Evolutionary conservation across 306 rosid species (phyloP), one percentile per base, ranked within the genome.

Genomic region (Delonix regia): DNA sequence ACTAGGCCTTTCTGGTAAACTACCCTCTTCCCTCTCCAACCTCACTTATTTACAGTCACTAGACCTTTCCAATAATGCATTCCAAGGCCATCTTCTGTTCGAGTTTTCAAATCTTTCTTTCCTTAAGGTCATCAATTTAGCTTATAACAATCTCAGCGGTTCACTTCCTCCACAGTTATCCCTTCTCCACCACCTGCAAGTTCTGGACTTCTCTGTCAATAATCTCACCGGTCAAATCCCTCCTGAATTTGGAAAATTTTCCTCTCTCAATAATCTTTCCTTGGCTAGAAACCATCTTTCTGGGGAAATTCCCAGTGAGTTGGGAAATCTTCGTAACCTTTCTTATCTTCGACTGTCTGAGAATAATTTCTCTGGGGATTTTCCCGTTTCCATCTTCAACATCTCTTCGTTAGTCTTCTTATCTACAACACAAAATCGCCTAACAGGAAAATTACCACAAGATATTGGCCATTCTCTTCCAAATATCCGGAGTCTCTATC

Each of bases 171-270:
- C 22, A 4, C 71, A 78, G 12, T 59, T 81, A 3, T 83, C 83
- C 4, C 71, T 52, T 30, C 71, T 85, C 0, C 60, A 70, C 18
- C 53, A 10, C 48, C 75, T 85, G 30, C 15, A 53, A 30, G 34
- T 1, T 4, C 47, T 81, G 2, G 88, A 85, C 59, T 53, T 81
- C 5, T 81, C 85, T 3, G 36, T 61, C 56, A 85, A 81, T 36
- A 68, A 62, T 68, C 81, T 85, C 79, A 73, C 75, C 10, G 88
- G 88, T 13, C 11, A 62, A 53, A n/a, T 85, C 39, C 88, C 88
- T 47, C 6, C 67, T 48, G 0, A 80, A 7, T 68, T 85, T 68
- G 81, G 78, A 2, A 73, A 77, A 34, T 78, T 85, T 11, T 51
- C 34, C 11, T 80, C 80, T 22, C 85, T 85, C 15, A 4, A 41